Evolutionary conservation across 2,329 filamentous ascomycete genomes (phyloP).

Genomic region (Fusarium dimerum): DNA sequence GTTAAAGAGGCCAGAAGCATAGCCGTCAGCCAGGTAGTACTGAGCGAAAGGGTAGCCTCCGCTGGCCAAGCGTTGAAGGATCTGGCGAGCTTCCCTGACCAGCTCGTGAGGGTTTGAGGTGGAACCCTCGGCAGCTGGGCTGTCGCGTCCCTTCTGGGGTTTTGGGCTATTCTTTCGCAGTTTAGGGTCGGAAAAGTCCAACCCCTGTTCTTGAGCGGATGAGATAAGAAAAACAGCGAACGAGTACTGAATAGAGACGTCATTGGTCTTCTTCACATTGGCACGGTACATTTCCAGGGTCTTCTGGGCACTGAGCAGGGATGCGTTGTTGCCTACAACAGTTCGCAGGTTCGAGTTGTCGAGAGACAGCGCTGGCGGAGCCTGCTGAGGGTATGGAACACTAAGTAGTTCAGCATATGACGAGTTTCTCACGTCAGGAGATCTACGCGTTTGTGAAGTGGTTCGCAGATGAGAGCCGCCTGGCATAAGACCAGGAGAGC

Average conservation of each 20-base stretch:
- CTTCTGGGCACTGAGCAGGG: conserved; percentile 85
- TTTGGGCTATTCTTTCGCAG: conserved; percentile 50
- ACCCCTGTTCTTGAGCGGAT: conserved; percentile 76
- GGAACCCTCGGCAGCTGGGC: conserved; percentile 46
- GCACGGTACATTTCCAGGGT: conserved; percentile 97
- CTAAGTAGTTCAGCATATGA: conserved; percentile 64
- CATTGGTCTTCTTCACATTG: conserved; percentile 96
- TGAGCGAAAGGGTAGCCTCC: conserved; percentile 94
- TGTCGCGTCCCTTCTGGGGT: conserved; percentile 47
- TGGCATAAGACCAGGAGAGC: conserved; percentile 54
- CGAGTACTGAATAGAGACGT: conserved; percentile 88
- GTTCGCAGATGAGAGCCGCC: conserved; percentile 46
- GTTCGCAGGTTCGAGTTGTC: conserved; percentile 81
- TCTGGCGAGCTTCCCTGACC: conserved; percentile 83
- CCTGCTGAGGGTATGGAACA: conserved; percentile 78
- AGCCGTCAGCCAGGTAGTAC: conserved; percentile 95
- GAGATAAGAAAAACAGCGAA: conserved; percentile 95
- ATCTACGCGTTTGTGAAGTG: conserved; percentile 55
- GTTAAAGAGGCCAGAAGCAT: conserved; percentile 90
- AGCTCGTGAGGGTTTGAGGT: conserved; percentile 65
- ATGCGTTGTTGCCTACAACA: conserved; percentile 85
- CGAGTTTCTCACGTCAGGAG: conserved; percentile 54
- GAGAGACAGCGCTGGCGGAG: conserved; percentile 64
- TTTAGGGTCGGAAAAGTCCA: conserved; percentile 51
- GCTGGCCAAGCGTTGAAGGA: conserved; percentile 83